These are phyloP conservation scores for Pyrus bretschneideri DNA, from an alignment of 306 rosid genomes.

Conservation along the genomic window DNA sequence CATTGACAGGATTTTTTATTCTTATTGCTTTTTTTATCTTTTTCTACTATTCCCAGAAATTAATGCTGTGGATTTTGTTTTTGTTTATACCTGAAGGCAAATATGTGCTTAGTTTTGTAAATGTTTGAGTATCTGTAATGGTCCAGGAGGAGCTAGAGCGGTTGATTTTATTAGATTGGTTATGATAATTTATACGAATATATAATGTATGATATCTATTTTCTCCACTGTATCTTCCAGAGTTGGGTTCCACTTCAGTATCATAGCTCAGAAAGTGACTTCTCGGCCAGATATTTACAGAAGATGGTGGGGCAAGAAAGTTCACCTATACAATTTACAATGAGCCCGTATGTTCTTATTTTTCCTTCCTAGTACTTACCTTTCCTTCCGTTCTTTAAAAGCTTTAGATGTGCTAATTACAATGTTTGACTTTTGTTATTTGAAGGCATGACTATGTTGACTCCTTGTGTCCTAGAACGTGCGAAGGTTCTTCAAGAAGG, in stretches of 20 bases:
- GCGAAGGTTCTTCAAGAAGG: conserved; percentile 63
- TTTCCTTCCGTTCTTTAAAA: background rate
- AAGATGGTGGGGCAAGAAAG: conserved; percentile 55
- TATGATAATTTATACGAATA: background rate
- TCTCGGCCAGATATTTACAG: conserved; percentile 54
- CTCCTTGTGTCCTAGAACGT: conserved; percentile 63
- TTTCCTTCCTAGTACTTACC: background rate
- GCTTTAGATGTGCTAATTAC: background rate
- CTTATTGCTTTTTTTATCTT: background rate
- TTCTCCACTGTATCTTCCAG: conserved; percentile 32
- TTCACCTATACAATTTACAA: conserved; percentile 58
- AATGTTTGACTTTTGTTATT: conserved; percentile 20
- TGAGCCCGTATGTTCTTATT: conserved; percentile 53
- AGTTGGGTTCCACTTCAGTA: conserved; percentile 76
- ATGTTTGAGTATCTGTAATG: background rate
- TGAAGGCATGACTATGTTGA: conserved; percentile 64
- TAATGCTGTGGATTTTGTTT: background rate
- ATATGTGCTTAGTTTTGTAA: background rate
- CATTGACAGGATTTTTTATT: background rate
- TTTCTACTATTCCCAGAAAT: background rate
- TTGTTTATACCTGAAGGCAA: background rate
- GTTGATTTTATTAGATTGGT: background rate
- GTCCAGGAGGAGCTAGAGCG: background rate
- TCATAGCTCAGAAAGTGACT: conserved; percentile 70
- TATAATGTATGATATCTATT: background rate